These are phyloP conservation scores for Oryza nivara DNA, from an alignment of 176 grass and related monocot genomes.

Conservation along the genomic window DNA sequence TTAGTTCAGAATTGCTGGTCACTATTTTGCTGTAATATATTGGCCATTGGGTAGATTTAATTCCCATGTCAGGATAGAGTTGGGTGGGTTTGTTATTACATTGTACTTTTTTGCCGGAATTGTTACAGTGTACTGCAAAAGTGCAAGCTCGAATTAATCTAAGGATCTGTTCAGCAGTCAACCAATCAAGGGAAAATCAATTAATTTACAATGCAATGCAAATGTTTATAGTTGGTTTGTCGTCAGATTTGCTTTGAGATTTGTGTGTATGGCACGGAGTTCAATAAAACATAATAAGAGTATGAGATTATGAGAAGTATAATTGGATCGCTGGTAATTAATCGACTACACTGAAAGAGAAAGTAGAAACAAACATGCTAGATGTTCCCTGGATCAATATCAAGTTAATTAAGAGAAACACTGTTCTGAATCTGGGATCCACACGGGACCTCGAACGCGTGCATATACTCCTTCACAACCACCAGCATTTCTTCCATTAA, in stretches of 20 bases:
- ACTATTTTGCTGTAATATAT: background rate
- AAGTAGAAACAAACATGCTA: background rate
- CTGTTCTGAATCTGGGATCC: conserved; percentile 3
- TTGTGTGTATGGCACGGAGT: no score
- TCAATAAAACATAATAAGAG: no score
- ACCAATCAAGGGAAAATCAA: background rate
- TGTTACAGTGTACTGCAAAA: background rate
- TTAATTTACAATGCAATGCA: no score
- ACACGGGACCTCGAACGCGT: background rate
- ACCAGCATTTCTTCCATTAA: background rate
- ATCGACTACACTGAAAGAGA: background rate
- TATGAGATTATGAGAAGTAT: background rate
- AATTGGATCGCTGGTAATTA: background rate
- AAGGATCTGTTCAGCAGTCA: background rate
- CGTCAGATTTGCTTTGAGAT: no score
- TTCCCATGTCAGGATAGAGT: background rate
- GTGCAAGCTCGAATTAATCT: background rate
- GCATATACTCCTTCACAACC: background rate
- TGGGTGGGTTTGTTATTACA: background rate
- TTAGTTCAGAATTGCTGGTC: background rate
- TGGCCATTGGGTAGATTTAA: background rate
- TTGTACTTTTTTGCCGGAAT: background rate
- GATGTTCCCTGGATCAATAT: background rate
- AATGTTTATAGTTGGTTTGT: no score
- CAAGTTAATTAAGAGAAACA: background rate